Evolutionary conservation across 805 yeast species (phyloP).

Genomic region (Ogataea paradorogensis): DNA sequence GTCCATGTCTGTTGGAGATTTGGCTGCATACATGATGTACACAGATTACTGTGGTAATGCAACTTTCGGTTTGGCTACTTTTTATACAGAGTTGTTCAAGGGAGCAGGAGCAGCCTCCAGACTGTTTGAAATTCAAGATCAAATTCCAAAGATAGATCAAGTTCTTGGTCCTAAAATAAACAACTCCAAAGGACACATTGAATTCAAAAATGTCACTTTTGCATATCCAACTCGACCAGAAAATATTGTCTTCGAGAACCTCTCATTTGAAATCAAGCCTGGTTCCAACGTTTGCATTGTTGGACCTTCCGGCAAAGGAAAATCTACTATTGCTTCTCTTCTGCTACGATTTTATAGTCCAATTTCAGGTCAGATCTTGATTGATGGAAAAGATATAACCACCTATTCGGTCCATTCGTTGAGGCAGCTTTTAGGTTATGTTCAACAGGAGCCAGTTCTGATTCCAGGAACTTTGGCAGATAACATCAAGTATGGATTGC

Average conservation of each 20-base stretch:
- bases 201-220: slow-evolving; percentile 65
- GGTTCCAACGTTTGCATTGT: slow-evolving; percentile 93
- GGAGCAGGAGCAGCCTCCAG: slow-evolving; percentile 96
- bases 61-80: slow-evolving; percentile 85
- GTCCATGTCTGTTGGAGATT: slow-evolving; percentile 77
- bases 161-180: slow-evolving; percentile 54
- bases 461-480: slow-evolving; percentile 85
- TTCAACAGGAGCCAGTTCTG: slow-evolving; percentile 87
- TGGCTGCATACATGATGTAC: slow-evolving; percentile 91
- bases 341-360: slow-evolving; percentile 85
- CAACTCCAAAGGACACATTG: slow-evolving; percentile 52
- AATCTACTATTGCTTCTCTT: slow-evolving; percentile 82
- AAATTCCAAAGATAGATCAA: slow-evolving; percentile 70
- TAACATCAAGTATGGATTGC: slow-evolving; percentile 75
- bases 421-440: slow-evolving; percentile 77
- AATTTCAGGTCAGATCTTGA: slow-evolving; percentile 54
- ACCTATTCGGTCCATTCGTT: slow-evolving; percentile 73
- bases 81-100: slow-evolving; percentile 92
- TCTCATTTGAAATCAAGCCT: slow-evolving; percentile 62
- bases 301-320: slow-evolving; percentile 95
- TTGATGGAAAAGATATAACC: slow-evolving; percentile 66
- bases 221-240: slow-evolving; percentile 85
- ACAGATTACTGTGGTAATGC: slow-evolving; percentile 93
- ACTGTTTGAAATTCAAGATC: slow-evolving; percentile 80
- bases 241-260: slow-evolving; percentile 57